A percentile compares a stretch with the other conserved stretches of the same genome.
phyloP scores from a whole-genome alignment of 2,329 filamentous ascomycete genomes.

The Ophiocordyceps sinensis region DNA sequence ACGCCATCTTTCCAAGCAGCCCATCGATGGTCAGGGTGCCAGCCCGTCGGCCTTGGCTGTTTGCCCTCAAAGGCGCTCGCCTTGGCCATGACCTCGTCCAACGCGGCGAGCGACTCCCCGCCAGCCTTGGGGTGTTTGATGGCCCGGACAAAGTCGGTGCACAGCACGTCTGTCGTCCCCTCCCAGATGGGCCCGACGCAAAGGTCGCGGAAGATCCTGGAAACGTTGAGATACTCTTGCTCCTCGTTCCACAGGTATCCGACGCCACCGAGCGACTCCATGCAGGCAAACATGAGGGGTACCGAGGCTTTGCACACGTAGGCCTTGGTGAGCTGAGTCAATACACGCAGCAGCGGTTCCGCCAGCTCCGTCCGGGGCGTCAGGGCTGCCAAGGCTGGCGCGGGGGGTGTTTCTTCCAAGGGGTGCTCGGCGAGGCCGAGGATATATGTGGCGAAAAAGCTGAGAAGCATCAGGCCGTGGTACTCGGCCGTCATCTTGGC shows the following conservation, averaged over 20 bases:
- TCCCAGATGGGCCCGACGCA: slow-evolving; percentile 55
- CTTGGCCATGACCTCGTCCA: slow-evolving; percentile 24
- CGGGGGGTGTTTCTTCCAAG: slow-evolving; percentile 1
- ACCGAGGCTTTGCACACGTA: slow-evolving; percentile 36
- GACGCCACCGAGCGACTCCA: slow-evolving; percentile 52
- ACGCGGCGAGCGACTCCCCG: slow-evolving; percentile 21
- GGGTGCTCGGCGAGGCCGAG: slow-evolving; percentile 39
- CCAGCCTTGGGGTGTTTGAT: slow-evolving; percentile 29
- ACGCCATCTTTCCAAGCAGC: slow-evolving; percentile 20
- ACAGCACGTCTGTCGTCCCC: slow-evolving; percentile 58
- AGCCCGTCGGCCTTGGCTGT: slow-evolving; percentile 9
- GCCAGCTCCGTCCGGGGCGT: slow-evolving; percentile 19
- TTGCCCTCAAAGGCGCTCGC: slow-evolving; percentile 11
- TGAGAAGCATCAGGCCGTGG: slow-evolving; percentile 39
- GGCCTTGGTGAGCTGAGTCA: slow-evolving; percentile 48
- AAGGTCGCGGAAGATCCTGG: slow-evolving; percentile 50
- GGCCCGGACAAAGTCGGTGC: slow-evolving; percentile 32
- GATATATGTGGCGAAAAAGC: slow-evolving; percentile 36
- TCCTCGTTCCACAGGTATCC: slow-evolving; percentile 51
- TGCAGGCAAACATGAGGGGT: slow-evolving; percentile 37
- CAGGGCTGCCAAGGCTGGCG: slow-evolving; percentile 13
- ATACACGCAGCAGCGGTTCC: slow-evolving; percentile 34
- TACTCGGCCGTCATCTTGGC: slow-evolving; percentile 42
- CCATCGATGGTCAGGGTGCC: slow-evolving; percentile 24
- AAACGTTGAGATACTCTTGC: slow-evolving; percentile 50